Base-by-base conservation (phyloP, 768 basidiomycete genomes). In the Psilocybe cyanescens region DNA sequence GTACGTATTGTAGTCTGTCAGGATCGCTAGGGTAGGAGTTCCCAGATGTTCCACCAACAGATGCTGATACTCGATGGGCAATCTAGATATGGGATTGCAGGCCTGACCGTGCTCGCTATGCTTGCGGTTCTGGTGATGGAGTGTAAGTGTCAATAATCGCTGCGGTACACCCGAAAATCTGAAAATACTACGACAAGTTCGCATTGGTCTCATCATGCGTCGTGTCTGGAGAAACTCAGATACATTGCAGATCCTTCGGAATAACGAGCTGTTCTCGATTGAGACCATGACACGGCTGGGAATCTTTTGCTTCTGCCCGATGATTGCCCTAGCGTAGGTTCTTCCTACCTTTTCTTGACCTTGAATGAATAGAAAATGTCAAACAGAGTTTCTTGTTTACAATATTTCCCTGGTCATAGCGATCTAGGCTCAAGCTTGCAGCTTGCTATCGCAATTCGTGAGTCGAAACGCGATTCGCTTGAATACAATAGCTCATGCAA, bases 71-170 rank as follows among this genome's bases (percentile, higher is more conserved):
- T 49, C 17, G 12, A 47, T 7, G 3, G 8, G 14, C 46, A 57
- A 50, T 29, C 58, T 47, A 29, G 55, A 52, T 48, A 46, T 33
- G 31, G 29, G 28, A 37, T 60, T 37, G 52, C 57, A 8, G 55
- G 53, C n/a, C 37, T 58, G 2, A 58, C 60, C 16, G 58, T 62
- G 14, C 54, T 44, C 19, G 59, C 51, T 17, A 57, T 66, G 48
- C 19, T 66, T 5, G 35, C 53, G 17, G 52, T 66, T n/a, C 30
- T 66, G 17, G 44, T 63, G 4, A 7, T 66, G 6, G 65, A 63
- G 58, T 55, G 65, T 59, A 50, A n/a, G 56, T 48, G 5, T 46
- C 16, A 29, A 4, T 19, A 33, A 8, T 48, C 11, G 30, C 46
- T 8, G 16, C 30, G 19, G n/a, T 47, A 9, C 5, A 4, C 14